Base-by-base conservation (phyloP, 2,329 filamentous ascomycete species). In the Claviceps citrina region DNA sequence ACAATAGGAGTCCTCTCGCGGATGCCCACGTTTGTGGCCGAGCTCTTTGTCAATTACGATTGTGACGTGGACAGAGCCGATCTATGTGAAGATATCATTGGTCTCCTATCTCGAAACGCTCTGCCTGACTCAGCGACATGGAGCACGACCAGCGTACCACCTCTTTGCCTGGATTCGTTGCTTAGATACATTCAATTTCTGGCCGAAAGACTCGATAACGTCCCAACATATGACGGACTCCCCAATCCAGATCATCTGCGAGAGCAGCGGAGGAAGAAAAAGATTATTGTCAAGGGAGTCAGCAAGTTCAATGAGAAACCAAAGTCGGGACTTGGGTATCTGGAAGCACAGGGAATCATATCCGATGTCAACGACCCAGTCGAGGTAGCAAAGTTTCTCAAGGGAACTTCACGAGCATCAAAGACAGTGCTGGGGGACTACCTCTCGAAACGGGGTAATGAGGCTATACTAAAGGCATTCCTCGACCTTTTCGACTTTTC, bases 61-160 rank as follows among this genome's bases (percentile, higher is more conserved):
- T 98, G 89, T 54, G 87, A 96, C 54, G 78, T 85, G 39, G 84
- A 98, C 54, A 76, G 87, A 37, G 80, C 79, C 38, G 91, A 98
- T 62, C 65, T 98, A 5, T 98, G 91, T 53, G 84, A 94, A 63
- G 93, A 98, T 54, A 82, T 96, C 73, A 77, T 98, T 44, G 89
- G 91, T 1, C 70, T 98, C 26, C 66, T 98, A 13, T 89, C 91
- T 16, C 76, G 91, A 43, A 98, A 95, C 57, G 91, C 91, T 2
- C 82, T 98, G 47, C 93, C 91, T 1, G 91, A 98, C 57, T 94
- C 91, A 7, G 91, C 89, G 5, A 95, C 87, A 5, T 98, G 91
- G 91, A 98, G 93, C 58, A 98, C 91, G 9, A 95, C 89, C 5
- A 98, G 93, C 55, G 93, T 98, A 1, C 91, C 91, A 13, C 91